Evolutionary conservation across 306 rosid species (phyloP), one percentile per base, ranked within the genome.

Genomic region (Malus fusca): DNA sequence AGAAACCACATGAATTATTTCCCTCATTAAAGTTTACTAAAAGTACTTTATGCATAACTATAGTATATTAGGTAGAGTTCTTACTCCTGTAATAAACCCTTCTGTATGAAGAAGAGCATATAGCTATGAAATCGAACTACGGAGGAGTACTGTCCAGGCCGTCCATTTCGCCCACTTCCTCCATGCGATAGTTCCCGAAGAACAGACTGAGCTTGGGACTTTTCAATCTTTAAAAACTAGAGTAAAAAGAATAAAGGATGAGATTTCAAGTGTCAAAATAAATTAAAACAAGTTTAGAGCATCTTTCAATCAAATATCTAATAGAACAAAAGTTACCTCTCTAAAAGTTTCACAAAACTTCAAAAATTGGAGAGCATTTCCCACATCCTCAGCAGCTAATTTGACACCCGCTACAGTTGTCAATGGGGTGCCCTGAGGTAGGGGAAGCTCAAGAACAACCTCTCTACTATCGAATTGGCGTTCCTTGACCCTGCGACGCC

Each of bases 311-410:
- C 0, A 2, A 13, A 4, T 14, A 46, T 46, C 53, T 46, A 13
- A 46, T 46, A 46, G 19, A 46, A 46, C 19, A 46, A 46, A 77
- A 52, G 6, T 14, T 90, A 90, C 97, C 95, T 90, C 88, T 48
- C 92, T 89, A 73, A 90, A 94, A 15, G 83, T 81, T 53, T 83
- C 81, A 82, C 90, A 91, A 65, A 94, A 94, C 71, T 94, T 97
- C 44, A 94, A 62, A 74, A 94, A 84, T 68, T 94, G 97, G 75
- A 94, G 56, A 21, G 87, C 97, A 43, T 79, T 77, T 8, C 95
- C 98, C 82, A 89, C 80, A 77, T 86, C 90, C 78, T 86, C 88
- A 12, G 83, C 82, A 53, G 85, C 40, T 10, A 92, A 75, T 44
- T 87, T 92, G 74, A 88, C 72, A 33, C 82, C 93, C 59, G 73